These are phyloP conservation scores for Graphiopsis chlorocephala DNA, from an alignment of 2,329 filamentous ascomycete genomes.

Conservation along the genomic window DNA sequence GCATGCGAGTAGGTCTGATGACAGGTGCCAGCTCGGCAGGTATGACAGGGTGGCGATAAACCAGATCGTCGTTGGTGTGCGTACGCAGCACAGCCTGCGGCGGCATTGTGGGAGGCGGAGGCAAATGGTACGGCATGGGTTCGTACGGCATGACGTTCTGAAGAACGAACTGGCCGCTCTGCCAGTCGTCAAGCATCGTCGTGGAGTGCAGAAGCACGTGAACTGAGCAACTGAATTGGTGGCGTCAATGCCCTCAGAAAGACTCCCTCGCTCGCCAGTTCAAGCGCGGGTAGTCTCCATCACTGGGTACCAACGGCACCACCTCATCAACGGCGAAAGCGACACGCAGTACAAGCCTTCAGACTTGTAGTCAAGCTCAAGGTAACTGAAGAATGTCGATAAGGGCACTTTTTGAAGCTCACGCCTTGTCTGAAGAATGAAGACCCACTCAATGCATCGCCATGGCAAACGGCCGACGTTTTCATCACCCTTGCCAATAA, in stretches of 20 bases:
- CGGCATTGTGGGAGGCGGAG: not conserved
- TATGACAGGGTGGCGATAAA: not conserved
- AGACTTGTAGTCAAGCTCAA: conserved; percentile 92
- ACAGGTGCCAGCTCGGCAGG: not conserved
- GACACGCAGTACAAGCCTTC: conserved; percentile 91
- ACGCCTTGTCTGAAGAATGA: not conserved
- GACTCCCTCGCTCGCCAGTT: not conserved
- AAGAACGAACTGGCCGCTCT: not conserved
- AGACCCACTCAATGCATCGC: conserved; percentile 78
- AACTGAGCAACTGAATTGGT: not conserved
- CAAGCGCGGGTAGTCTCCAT: not conserved
- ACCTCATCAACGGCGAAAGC: not conserved
- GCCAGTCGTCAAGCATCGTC: not conserved
- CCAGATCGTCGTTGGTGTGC: not conserved
- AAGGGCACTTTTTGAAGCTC: conserved; percentile 16
- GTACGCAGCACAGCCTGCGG: not conserved
- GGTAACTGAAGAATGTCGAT: conserved; percentile 54
- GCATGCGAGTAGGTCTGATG: not conserved
- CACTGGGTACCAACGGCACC: not conserved
- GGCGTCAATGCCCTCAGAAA: not conserved
- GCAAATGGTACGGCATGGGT: not conserved
- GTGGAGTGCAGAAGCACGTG: too few relatives aligned
- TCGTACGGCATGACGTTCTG: not conserved
- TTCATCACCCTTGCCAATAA: too few relatives aligned
- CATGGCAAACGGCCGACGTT: conserved; percentile 91